phyloP scores from a whole-genome alignment of 805 yeast genomes.

The Ogataea kodamae region DNA sequence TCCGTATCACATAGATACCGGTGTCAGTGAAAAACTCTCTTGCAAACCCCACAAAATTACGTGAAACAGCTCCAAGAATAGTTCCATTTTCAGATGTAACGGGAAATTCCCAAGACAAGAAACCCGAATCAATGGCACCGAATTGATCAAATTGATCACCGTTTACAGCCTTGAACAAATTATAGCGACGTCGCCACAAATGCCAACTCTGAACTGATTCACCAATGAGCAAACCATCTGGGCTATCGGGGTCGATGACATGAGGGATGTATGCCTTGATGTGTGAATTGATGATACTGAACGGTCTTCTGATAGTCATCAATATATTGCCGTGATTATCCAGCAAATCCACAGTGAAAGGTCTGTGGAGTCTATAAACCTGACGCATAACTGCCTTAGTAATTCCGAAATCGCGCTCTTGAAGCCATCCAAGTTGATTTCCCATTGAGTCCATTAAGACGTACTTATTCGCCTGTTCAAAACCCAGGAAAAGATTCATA shows the following conservation, averaged over 20 bases:
- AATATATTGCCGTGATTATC: slow-evolving; percentile 59
- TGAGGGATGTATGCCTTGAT: slow-evolving; percentile 70
- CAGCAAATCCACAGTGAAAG: slow-evolving; percentile 70
- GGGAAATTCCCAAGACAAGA: slow-evolving; percentile 83
- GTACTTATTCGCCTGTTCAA: slow-evolving; percentile 87
- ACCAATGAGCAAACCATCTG: slow-evolving; percentile 58
- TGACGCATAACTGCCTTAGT: slow-evolving; percentile 75
- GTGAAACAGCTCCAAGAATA: slow-evolving; percentile 72
- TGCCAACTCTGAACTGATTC: slow-evolving; percentile 95
- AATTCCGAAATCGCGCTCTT: slow-evolving; percentile 75
- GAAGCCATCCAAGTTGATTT: slow-evolving; percentile 70
- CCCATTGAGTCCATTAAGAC: slow-evolving; percentile 72
- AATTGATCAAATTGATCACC: slow-evolving; percentile 63
- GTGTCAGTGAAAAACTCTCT: slow-evolving; percentile 93
- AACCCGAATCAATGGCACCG: slow-evolving; percentile 84
- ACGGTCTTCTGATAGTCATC: slow-evolving; percentile 73
- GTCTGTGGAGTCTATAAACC: slow-evolving; percentile 79
- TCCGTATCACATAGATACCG: slow-evolving; percentile 82
- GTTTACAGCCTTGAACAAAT: slow-evolving; percentile 53
- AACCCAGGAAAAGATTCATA: slow-evolving; percentile 83
- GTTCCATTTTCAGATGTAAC: slow-evolving; percentile 55
- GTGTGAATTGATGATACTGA: slow-evolving; percentile 84
- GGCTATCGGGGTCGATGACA: slow-evolving; percentile 32
- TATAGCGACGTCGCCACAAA: slow-evolving; percentile 85
- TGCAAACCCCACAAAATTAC: slow-evolving; percentile 95